These are phyloP conservation scores for Crucihimalaya himalaica DNA, from an alignment of 345 rosid species.

Conservation along the genomic window DNA sequence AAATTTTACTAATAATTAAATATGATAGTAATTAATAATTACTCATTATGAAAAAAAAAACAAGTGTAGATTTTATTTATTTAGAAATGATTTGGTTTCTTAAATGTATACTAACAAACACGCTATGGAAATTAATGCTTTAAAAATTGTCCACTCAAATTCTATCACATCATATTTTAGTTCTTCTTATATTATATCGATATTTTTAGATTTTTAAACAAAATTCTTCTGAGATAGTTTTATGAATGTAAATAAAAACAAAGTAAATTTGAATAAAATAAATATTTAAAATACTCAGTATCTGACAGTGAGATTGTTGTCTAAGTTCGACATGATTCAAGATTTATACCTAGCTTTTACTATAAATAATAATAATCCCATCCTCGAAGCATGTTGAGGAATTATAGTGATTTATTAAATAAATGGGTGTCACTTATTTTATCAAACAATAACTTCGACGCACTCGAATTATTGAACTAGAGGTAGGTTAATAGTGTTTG, in stretches of 20 bases:
- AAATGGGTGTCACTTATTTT: conserved; percentile 19
- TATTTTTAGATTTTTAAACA: not conserved
- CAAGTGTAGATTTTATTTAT: not conserved
- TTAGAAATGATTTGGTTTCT: not conserved
- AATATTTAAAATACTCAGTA: not conserved
- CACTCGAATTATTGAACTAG: conserved; percentile 35
- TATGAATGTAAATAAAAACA: not conserved
- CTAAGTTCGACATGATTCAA: no score
- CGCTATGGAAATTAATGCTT: not conserved
- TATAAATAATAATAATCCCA: not conserved
- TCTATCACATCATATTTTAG: conserved; percentile 2
- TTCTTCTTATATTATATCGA: not conserved
- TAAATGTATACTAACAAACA: not conserved
- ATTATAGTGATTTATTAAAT: not conserved
- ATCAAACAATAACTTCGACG: conserved; percentile 21
- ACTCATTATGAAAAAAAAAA: not conserved
- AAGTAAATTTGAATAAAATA: not conserved
- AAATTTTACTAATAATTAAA: not conserved
- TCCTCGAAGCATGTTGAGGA: not conserved
- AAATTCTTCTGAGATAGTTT: not conserved
- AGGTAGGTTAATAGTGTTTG: conserved; percentile 35
- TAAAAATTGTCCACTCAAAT: conserved; percentile 12
- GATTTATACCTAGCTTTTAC: not conserved
- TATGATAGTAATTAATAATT: not conserved
- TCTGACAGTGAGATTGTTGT: not conserved